phyloP scores from a whole-genome alignment of 2,329 filamentous ascomycete genomes.

The Nothomitra cinnamomea region DNA sequence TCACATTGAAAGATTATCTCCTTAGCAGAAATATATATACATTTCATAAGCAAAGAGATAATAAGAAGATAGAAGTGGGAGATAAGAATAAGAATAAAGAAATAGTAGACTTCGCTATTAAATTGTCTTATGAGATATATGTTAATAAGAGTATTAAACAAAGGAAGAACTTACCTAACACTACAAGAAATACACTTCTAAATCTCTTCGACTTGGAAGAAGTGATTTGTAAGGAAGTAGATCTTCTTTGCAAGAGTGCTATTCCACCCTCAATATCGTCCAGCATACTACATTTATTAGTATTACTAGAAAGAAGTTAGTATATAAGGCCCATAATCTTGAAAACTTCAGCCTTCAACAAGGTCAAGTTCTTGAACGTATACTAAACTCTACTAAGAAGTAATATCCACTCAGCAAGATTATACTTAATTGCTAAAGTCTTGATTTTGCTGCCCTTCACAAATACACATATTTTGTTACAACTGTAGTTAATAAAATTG shows the following conservation, averaged over 20 bases:
- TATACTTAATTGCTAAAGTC: too few species aligned
- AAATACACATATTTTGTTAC: too few species aligned
- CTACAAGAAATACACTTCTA: background rate
- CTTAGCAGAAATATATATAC: too few species aligned
- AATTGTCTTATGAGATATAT: too few species aligned
- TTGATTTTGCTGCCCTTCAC: too few species aligned
- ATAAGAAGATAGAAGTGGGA: too few species aligned
- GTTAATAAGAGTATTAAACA: too few species aligned
- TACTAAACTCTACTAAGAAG: background rate
- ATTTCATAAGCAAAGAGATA: too few species aligned
- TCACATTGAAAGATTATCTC: too few species aligned
- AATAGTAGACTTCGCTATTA: too few species aligned
- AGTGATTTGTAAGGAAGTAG: background rate
- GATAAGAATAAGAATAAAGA: background rate
- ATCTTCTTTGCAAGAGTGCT: background rate
- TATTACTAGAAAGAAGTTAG: background rate
- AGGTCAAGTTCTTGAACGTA: background rate
- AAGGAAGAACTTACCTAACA: too few species aligned
- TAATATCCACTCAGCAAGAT: background rate
- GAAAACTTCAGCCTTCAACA: background rate
- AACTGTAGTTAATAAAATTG: too few species aligned
- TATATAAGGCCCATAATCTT: background rate
- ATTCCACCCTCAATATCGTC: background rate
- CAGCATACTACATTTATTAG: background rate
- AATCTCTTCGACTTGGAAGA: background rate